Conservation (phyloP, 2,329 filamentous ascomycete species). For the Colletotrichum sp. region DNA sequence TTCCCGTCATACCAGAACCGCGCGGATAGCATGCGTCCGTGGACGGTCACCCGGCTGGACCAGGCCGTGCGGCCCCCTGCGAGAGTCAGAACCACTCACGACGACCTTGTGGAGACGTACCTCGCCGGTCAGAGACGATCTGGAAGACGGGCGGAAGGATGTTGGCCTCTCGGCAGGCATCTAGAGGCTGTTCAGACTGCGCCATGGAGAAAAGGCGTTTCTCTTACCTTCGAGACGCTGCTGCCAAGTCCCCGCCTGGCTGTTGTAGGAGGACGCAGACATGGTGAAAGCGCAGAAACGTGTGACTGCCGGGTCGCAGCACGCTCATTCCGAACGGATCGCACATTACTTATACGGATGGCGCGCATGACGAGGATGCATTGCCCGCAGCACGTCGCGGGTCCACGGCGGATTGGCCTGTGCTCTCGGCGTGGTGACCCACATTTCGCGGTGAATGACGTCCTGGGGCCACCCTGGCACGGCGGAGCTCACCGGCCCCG, state of each 20-base stretch:
- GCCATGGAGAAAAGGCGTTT: background rate
- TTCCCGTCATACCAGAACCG: slow-evolving; percentile 92
- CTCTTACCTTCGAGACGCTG: slow-evolving; percentile 58
- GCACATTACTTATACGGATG: background rate
- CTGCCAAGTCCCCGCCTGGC: slow-evolving; percentile 49
- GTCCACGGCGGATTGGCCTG: background rate
- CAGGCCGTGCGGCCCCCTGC: slow-evolving; percentile 88
- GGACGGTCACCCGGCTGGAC: slow-evolving; percentile 79
- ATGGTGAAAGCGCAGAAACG: background rate
- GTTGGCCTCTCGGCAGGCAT: slow-evolving; percentile 60
- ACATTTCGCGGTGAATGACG: background rate
- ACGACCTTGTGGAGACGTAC: slow-evolving; percentile 44
- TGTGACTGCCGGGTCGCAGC: background rate
- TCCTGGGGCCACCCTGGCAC: background rate
- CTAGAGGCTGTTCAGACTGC: slow-evolving; percentile 37
- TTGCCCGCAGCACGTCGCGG: background rate
- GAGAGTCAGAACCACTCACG: background rate
- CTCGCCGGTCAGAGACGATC: slow-evolving; percentile 77
- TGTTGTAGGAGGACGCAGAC: slow-evolving; percentile 16
- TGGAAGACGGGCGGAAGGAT: slow-evolving; percentile 65
- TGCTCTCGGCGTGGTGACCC: background rate
- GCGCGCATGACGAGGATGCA: background rate
- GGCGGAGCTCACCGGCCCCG: background rate
- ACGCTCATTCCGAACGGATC: background rate
- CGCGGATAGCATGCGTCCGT: slow-evolving; percentile 67